Evolutionary conservation across 1,284 basidiomycete genomes (phyloP), one percentile per base, ranked within the genome.

Genomic region (Boletellus sp.): DNA sequence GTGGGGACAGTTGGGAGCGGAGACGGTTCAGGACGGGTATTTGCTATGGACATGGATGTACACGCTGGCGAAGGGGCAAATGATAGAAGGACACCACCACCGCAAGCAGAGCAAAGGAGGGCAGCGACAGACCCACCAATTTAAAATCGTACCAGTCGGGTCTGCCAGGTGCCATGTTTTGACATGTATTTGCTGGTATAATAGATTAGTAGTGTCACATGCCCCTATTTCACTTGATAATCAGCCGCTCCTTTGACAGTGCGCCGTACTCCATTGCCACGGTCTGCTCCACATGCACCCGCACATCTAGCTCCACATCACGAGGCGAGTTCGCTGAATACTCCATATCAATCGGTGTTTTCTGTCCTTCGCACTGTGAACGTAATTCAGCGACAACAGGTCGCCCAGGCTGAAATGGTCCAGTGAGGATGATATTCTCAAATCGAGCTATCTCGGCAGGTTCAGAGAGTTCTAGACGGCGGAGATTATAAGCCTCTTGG

Each of bases 231-330:
- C 49, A 57, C 12, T 10, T 13, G 18, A 6, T 38, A n/a, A 50
- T 59, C 45, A 67, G 47, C 22, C 51, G 47, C 46, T 44, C 55
- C 10, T 44, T 60, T 22, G 57, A 64, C 21, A 59, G 55, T 22
- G 51, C 50, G 37, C 64, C 65, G 26, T 63, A 70, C 19, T 70
- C 68, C 15, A 70, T 51, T 5, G 50, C 67, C 39, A 66, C 60
- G 8, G 65, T 56, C n/a, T 55, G 67, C 30, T 69, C 66, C 3
- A 66, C 64, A 24, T 63, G 50, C 44, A 66, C 67, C 42, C 50
- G 63, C 28, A 70, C 60, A 28, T 68, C 64, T 16, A 66, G 30
- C 15, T 69, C 68, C 49, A 65, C 0, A 3, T 69, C 68, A 13
- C 44, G 54, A 18, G 50, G 49, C 11, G 53, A 18, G 45, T 38